Conservation (phyloP, 257 asterid genomes). For the Sherardia arvensis region DNA sequence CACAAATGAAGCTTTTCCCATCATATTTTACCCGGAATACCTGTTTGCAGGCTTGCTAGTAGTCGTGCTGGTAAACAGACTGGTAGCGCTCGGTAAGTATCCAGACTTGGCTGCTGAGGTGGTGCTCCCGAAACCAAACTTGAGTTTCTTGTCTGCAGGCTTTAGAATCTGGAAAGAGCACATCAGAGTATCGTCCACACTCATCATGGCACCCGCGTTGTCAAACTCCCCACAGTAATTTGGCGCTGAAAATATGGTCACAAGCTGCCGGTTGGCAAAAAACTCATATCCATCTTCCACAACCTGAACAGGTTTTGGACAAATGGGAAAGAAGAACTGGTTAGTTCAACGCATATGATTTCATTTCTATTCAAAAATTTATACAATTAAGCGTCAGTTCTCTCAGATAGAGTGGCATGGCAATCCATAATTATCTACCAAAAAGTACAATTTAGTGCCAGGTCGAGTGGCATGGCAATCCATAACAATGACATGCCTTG, state of each 20-base stretch:
- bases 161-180: conserved; percentile 35
- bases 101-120: conserved; percentile 18
- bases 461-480: not conserved
- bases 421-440: not conserved
- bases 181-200: conserved; percentile 31
- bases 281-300: conserved; percentile 36
- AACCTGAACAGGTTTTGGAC: conserved; percentile 15
- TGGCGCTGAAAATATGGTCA: conserved; percentile 30
- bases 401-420: not conserved
- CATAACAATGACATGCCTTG: not conserved
- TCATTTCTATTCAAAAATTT: not conserved
- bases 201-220: conserved; percentile 37
- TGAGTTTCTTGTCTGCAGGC: conserved; percentile 28
- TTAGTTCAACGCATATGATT: not conserved
- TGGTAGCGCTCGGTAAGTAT: conserved; percentile 3
- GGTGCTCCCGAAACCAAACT: conserved; percentile 21
- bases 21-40: conserved; percentile 17
- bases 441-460: no score
- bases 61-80: conserved; percentile 9
- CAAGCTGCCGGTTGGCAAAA: conserved; percentile 30
- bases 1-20: not conserved
- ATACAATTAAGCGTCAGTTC: no score
- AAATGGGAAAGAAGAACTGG: not conserved
- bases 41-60: conserved; percentile 13
- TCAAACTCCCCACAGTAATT: conserved; percentile 34